phyloP scores from a whole-genome alignment of 768 basidiomycete genomes.

The Panaeolus papilionaceus region DNA sequence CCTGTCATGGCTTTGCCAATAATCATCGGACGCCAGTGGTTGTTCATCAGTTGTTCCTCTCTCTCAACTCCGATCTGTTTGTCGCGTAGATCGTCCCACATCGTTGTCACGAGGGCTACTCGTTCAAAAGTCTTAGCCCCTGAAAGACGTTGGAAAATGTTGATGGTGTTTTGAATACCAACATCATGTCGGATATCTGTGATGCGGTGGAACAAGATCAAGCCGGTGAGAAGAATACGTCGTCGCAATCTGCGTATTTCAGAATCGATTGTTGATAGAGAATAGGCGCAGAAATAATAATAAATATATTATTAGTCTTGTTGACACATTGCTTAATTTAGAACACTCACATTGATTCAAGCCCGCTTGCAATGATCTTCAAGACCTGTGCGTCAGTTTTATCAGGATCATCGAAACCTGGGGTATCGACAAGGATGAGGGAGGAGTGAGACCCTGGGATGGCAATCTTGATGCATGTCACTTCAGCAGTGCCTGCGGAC shows the following conservation, averaged over 20 bases:
- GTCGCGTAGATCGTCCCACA: conserved; percentile 52
- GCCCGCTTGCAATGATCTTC: conserved; percentile 52
- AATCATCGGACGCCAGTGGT: conserved; percentile 20
- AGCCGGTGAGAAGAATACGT: conserved; percentile 50
- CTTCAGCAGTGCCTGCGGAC: not conserved
- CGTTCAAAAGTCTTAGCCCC: conserved; percentile 54
- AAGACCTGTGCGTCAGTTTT: conserved; percentile 54
- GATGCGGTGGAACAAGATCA: conserved; percentile 63
- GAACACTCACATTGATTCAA: conserved; percentile 39
- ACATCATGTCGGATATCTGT: conserved; percentile 52
- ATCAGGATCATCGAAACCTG: conserved; percentile 63
- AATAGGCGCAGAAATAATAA: not conserved
- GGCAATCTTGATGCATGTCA: not conserved
- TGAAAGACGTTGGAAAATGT: conserved; percentile 55
- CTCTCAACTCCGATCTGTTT: conserved; percentile 44
- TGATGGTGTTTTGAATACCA: conserved; percentile 55
- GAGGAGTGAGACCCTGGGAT: conserved; percentile 20
- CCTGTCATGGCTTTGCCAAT: conserved; percentile 44
- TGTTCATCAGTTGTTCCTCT: conserved; percentile 48
- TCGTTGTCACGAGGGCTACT: conserved; percentile 59
- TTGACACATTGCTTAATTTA: not conserved
- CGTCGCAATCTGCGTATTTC: conserved; percentile 33
- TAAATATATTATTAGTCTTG: not conserved
- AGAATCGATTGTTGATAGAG: not conserved
- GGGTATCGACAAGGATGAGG: conserved; percentile 60